phyloP scores from a whole-genome alignment of 2,329 filamentous ascomycete species.

The Diaporthe longicolla region DNA sequence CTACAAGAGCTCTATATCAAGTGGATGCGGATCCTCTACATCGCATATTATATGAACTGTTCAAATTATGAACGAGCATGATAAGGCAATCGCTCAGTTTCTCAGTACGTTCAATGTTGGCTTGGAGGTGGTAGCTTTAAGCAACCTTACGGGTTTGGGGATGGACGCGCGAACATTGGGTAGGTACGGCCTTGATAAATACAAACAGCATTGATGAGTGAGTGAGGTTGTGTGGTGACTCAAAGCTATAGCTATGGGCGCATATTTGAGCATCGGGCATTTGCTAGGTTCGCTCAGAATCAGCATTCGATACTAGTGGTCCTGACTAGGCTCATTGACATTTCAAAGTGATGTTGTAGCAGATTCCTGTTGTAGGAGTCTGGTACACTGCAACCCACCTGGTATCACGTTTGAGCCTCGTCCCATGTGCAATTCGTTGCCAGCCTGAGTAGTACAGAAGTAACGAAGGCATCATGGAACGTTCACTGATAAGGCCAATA shows the following conservation, averaged over 20 bases:
- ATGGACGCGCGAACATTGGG: not conserved
- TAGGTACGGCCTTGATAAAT: not conserved
- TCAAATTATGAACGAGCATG: not conserved
- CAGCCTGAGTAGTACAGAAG: too few species aligned
- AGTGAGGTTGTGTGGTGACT: not conserved
- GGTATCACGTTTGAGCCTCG: too few species aligned
- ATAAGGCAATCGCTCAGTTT: not conserved
- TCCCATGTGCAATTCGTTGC: too few species aligned
- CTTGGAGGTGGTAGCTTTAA: not conserved
- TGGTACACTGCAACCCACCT: too few species aligned
- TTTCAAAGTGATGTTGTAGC: too few species aligned
- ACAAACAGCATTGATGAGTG: not conserved
- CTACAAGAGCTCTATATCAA: not conserved
- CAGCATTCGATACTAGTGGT: not conserved
- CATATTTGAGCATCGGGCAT: not conserved
- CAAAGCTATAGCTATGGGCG: not conserved
- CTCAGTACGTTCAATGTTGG: not conserved
- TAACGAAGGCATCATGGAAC: too few species aligned
- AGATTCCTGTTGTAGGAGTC: too few species aligned
- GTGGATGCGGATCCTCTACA: not conserved
- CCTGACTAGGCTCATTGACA: not conserved
- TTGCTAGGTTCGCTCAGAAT: not conserved
- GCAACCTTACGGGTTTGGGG: not conserved
- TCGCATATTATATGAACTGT: not conserved
- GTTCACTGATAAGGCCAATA: too few species aligned